These are phyloP conservation scores for Aspergillus costaricaensis DNA, from an alignment of 2,329 filamentous ascomycete species.

Conservation along the genomic window DNA sequence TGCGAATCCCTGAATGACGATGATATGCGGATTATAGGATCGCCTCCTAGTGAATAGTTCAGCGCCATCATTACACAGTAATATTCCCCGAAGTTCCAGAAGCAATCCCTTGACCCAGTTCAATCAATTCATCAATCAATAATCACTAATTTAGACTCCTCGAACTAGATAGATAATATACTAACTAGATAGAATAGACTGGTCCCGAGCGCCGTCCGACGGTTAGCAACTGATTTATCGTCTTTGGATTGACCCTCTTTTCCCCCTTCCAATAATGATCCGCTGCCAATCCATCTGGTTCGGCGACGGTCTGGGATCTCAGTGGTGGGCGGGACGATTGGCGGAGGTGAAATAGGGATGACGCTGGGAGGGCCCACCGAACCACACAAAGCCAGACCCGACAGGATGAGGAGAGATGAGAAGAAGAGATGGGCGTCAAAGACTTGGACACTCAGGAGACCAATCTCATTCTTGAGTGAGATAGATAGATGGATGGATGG, in stretches of 20 bases:
- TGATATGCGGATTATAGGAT: neutral
- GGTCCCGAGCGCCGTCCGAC: neutral
- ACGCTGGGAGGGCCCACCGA: constrained; percentile 42
- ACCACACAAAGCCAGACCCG: constrained; percentile 35
- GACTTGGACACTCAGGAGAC: constrained; percentile 2
- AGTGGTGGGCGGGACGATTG: constrained; percentile 31
- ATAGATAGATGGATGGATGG: neutral
- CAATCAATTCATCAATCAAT: constrained; percentile 3
- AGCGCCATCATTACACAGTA: neutral
- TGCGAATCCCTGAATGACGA: neutral
- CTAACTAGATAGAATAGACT: neutral
- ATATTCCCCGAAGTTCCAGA: constrained; percentile 9
- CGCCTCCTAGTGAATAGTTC: constrained; percentile 1
- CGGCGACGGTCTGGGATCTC: constrained; percentile 19
- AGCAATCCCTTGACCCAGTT: constrained; percentile 4
- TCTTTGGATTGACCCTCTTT: neutral
- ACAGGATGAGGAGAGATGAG: constrained; percentile 7
- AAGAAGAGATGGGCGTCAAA: neutral
- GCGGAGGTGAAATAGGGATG: constrained; percentile 39
- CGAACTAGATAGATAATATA: too few species aligned
- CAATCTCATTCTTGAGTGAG: neutral
- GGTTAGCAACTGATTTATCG: neutral
- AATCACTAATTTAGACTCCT: neutral
- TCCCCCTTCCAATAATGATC: neutral
- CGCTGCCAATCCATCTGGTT: constrained; percentile 11